These are phyloP conservation scores for Barnettozyma salicaria DNA, from an alignment of 805 yeast species.

Conservation along the genomic window DNA sequence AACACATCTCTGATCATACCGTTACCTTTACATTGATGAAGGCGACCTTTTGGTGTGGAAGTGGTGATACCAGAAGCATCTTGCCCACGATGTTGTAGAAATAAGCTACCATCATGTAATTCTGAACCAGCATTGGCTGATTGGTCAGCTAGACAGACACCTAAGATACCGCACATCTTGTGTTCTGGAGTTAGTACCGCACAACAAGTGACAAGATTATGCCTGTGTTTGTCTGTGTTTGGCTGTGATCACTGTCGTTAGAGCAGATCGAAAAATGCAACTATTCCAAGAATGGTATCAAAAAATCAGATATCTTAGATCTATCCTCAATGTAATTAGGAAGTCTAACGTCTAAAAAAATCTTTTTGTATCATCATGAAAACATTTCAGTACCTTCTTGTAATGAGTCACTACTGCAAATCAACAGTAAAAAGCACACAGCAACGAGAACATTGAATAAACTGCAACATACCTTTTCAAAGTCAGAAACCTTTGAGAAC, in stretches of 20 bases:
- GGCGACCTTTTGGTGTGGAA: constrained; percentile 87
- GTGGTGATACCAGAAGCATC: constrained; percentile 99
- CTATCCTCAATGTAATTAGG: constrained; percentile 27
- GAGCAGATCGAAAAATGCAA: not conserved
- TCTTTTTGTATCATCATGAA: no score
- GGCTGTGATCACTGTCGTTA: no score
- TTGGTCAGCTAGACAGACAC: constrained; percentile 76
- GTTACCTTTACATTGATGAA: constrained; percentile 96
- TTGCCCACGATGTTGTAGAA: constrained; percentile 95
- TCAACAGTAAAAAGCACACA: no score
- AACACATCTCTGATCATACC: constrained; percentile 99
- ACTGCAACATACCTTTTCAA: no score
- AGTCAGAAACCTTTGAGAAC: no score
- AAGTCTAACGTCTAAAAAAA: constrained; percentile 29
- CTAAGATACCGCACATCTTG: constrained; percentile 91
- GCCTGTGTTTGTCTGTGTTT: no score
- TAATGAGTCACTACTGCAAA: no score
- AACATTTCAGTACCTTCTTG: no score
- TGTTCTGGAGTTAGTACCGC: constrained; percentile 4
- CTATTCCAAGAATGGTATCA: not conserved
- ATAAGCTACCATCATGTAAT: constrained; percentile 85
- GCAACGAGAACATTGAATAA: no score
- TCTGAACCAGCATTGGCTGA: constrained; percentile 76
- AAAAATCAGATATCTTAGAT: constrained; percentile 19
- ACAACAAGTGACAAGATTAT: no score